Conservation (phyloP, 2,329 filamentous ascomycete genomes). For the Eutypella sp. region DNA sequence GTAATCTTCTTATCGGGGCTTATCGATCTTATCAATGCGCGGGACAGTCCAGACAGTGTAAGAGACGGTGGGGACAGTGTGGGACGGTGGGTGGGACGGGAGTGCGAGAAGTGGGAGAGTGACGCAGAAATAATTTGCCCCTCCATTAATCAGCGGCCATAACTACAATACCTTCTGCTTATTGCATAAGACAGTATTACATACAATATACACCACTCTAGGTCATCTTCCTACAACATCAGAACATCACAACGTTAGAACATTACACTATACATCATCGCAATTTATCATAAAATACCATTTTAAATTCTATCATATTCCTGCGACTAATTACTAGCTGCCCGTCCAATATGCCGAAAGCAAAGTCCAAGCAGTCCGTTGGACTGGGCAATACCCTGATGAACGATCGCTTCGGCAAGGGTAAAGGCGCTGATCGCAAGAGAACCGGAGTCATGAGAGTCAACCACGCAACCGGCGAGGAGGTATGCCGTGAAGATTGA, state of each 20-base stretch:
- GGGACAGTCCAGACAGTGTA: too few relatives aligned
- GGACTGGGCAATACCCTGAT: slow-evolving; percentile 96
- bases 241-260: neutral
- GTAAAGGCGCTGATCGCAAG: slow-evolving; percentile 79
- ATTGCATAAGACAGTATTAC: too few relatives aligned
- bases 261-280: neutral
- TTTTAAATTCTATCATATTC: neutral
- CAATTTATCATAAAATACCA: neutral
- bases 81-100: too few relatives aligned
- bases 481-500: too few relatives aligned
- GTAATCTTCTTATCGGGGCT: slow-evolving; percentile 19
- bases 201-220: too few relatives aligned
- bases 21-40: too few relatives aligned
- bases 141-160: slow-evolving; percentile 11
- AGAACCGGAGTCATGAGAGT: slow-evolving; percentile 58
- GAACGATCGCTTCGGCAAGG: slow-evolving; percentile 97
- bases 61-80: too few relatives aligned
- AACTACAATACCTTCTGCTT: too few relatives aligned
- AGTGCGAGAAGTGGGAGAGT: slow-evolving; percentile 13
- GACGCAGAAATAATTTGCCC: slow-evolving; percentile 42
- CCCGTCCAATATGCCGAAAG: slow-evolving; percentile 47
- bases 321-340: neutral
- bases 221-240: neutral
- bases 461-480: slow-evolving; percentile 74
- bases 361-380: slow-evolving; percentile 93